Base-by-base conservation (phyloP, 768 basidiomycete genomes). In the Kwoniella pini region DNA sequence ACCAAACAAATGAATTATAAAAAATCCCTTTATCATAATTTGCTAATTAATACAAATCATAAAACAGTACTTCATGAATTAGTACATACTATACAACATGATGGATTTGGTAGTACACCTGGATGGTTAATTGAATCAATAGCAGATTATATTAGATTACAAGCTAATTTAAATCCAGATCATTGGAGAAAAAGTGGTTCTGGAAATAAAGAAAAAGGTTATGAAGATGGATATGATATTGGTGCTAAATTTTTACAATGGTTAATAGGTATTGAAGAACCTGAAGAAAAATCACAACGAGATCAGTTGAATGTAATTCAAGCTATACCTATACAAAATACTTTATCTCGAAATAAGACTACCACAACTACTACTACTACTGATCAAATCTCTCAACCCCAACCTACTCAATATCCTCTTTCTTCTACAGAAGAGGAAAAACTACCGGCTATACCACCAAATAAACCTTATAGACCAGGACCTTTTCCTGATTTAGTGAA, bases 21-120 rank as follows among this genome's bases (percentile, higher is more conserved):
- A n/a, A n/a, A n/a, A n/a, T n/a, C n/a, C n/a, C n/a, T n/a, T n/a
- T n/a, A n/a, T n/a, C n/a, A n/a, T n/a, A n/a, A n/a, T n/a, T n/a
- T n/a, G n/a, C n/a, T n/a, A n/a, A n/a, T n/a, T n/a, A n/a, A n/a
- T n/a, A n/a, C n/a, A n/a, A n/a, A n/a, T n/a, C n/a, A n/a, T n/a
- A n/a, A n/a, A 24, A n/a, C 28, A 71, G 65, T 72, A 54, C 57
- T 74, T 15, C 72, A 74, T 43, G 72, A 74, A 43, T 43, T 74
- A 12, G 68, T 69, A 5, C 72, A 74, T 53, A 60, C 62, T 7
- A 64, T 74, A 28, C 72, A 74, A 40, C 64, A 69, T 54, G 72
- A 74, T 43, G 72, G 72, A 5, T 28, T 28, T 36, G 62, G 64
- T 7, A 54, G 65, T 3, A 60, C 62, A 4, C 72, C 72, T 2